Conservation (phyloP, 2,329 filamentous ascomycete species). For the Ophiostoma fasciatum region DNA sequence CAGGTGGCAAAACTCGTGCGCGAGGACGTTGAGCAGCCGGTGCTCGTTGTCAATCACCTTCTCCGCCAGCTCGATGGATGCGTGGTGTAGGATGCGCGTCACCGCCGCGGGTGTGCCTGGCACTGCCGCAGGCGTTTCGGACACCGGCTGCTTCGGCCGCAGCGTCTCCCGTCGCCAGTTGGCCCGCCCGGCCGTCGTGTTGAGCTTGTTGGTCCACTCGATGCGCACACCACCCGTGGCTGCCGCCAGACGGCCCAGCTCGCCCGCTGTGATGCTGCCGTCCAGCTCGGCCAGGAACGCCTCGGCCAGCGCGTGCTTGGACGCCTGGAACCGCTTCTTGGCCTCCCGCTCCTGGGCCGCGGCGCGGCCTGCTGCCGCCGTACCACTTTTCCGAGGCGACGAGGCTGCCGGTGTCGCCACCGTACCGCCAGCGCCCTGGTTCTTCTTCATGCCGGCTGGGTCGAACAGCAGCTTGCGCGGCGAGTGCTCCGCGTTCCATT, state of each 20-base stretch:
- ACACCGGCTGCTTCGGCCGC: conserved; percentile 15
- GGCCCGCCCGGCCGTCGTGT: conserved; percentile 63
- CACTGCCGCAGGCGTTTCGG: background rate
- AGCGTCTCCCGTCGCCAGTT: conserved; percentile 52
- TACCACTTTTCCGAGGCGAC: conserved; percentile 14
- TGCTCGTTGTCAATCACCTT: conserved; percentile 72
- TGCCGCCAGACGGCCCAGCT: conserved; percentile 41
- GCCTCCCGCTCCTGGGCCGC: conserved; percentile 18
- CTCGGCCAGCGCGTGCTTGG: conserved; percentile 48
- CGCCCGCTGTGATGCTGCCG: conserved; percentile 41
- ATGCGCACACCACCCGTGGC: conserved; percentile 57
- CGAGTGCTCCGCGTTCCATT: conserved; percentile 47
- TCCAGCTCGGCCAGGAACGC: conserved; percentile 58
- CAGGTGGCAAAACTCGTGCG: conserved; percentile 92
- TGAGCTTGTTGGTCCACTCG: conserved; percentile 63
- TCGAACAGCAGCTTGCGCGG: conserved; percentile 19
- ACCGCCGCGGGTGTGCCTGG: conserved; percentile 5
- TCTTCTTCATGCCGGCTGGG: conserved; percentile 8
- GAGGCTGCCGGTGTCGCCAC: background rate
- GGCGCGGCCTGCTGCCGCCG: conserved; percentile 16
- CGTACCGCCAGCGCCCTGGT: background rate
- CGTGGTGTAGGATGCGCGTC: conserved; percentile 38
- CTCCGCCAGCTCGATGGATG: conserved; percentile 73
- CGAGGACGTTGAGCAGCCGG: conserved; percentile 76
- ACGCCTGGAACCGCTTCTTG: conserved; percentile 46